Evolutionary conservation across 1,284 basidiomycete species (phyloP).

Genomic region (Leccinum pachyderme): DNA sequence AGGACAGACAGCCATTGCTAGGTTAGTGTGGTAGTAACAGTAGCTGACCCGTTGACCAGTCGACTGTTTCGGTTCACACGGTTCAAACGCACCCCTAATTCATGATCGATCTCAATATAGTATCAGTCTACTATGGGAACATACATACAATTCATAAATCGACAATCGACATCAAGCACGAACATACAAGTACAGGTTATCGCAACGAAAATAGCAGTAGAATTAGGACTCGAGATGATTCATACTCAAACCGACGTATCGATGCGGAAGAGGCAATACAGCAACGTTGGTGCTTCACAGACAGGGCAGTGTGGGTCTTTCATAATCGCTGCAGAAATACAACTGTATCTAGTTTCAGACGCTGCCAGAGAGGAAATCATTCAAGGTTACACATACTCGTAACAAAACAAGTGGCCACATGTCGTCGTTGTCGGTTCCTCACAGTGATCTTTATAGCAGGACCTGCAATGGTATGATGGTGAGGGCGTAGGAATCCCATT

Average conservation of each 20-base stretch:
- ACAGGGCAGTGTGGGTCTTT: conserved; percentile 33
- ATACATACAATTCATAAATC: conserved; percentile 6
- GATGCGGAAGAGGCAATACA: conserved; percentile 36
- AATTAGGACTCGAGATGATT: neutral
- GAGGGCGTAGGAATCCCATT: conserved; percentile 8
- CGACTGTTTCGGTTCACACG: too few relatives aligned
- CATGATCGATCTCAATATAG: too few relatives aligned
- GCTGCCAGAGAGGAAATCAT: neutral
- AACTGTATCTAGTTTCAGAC: conserved; percentile 21
- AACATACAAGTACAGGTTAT: conserved; percentile 6
- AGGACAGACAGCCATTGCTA: conserved; percentile 19
- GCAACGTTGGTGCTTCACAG: conserved; percentile 30
- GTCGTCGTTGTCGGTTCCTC: conserved; percentile 38
- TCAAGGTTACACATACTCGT: conserved; percentile 24
- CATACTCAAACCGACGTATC: conserved; percentile 26
- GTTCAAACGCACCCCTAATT: too few relatives aligned
- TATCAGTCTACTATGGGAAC: neutral
- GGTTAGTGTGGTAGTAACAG: neutral
- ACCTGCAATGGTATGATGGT: conserved; percentile 33
- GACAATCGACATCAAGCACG: conserved; percentile 4
- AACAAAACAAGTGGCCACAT: conserved; percentile 35
- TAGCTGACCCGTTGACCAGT: too few relatives aligned
- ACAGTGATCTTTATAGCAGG: conserved; percentile 31
- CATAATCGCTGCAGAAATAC: conserved; percentile 32
- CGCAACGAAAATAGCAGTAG: neutral